These are phyloP conservation scores for Pyronema domesticum DNA, from an alignment of 495 filamentous ascomycete genomes.

Conservation along the genomic window DNA sequence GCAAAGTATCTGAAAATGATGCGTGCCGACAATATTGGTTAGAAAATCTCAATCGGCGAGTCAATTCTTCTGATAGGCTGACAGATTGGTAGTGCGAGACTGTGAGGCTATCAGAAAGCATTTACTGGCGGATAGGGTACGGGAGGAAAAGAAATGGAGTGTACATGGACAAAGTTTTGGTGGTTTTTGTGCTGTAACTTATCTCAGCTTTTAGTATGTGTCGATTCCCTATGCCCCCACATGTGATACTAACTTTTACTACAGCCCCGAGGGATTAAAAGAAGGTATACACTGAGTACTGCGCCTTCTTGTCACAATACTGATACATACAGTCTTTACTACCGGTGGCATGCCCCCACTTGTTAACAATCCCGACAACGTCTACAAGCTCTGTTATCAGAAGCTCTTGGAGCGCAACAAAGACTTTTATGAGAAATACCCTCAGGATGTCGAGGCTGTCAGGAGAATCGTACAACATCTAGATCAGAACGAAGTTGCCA, in stretches of 20 bases:
- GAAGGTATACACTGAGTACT: constrained; percentile 31
- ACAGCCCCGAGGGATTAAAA: constrained; percentile 49
- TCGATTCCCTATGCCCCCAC: constrained; percentile 5
- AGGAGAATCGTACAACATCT: constrained; percentile 48
- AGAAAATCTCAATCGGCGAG: background rate
- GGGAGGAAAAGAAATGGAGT: constrained; percentile 58
- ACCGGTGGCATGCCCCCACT: constrained; percentile 70
- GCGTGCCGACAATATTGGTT: constrained; percentile 62
- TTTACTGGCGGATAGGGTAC: constrained; percentile 44
- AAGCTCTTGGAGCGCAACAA: constrained; percentile 49
- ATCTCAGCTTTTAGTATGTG: constrained; percentile 54
- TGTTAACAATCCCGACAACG: constrained; percentile 47
- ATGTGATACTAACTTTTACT: background rate
- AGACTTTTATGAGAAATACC: constrained; percentile 69
- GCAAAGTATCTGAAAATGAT: constrained; percentile 71
- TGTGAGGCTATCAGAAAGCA: constrained; percentile 66
- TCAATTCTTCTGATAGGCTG: background rate
- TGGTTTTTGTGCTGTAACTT: constrained; percentile 65
- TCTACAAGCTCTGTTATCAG: constrained; percentile 55
- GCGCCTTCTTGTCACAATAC: background rate
- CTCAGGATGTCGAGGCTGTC: constrained; percentile 59
- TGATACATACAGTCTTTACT: constrained; percentile 39
- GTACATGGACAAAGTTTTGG: constrained; percentile 82
- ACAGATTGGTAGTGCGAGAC: constrained; percentile 42
- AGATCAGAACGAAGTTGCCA: constrained; percentile 33